Percentiles rank a stretch among this genome's conserved stretches.
Evolutionary conservation across 768 basidiomycete genomes (phyloP).

Genomic region (Suillus hirtellus): DNA sequence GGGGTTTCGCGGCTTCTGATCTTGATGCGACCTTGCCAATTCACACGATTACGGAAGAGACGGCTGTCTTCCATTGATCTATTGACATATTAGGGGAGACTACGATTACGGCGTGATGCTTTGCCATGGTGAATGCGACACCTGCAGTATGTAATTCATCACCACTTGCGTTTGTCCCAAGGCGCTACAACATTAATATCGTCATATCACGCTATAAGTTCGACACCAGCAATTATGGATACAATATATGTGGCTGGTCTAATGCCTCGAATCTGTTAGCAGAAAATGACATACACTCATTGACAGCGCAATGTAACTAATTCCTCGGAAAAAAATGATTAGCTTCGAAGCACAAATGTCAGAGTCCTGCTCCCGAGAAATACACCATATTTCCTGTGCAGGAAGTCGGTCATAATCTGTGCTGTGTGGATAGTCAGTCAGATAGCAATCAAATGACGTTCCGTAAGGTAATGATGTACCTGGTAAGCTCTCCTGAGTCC

Average conservation of each 20-base stretch:
- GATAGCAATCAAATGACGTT: background rate
- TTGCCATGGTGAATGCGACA: background rate
- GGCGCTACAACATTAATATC: background rate
- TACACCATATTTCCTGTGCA: background rate
- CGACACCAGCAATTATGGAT: background rate
- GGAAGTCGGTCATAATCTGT: background rate
- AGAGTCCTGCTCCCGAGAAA: background rate
- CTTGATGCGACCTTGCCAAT: background rate
- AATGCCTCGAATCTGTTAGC: background rate
- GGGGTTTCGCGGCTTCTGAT: background rate
- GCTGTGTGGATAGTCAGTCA: background rate
- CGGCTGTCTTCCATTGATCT: background rate
- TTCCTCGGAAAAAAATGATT: background rate
- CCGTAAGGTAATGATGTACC: conserved; percentile 20
- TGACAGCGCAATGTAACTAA: no score
- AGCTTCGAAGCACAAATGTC: background rate
- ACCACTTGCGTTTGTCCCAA: background rate
- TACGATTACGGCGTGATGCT: background rate
- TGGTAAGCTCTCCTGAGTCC: conserved; percentile 23
- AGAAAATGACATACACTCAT: background rate
- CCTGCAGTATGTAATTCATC: background rate
- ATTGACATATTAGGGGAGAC: background rate
- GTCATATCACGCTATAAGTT: background rate
- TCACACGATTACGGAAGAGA: conserved; percentile 1
- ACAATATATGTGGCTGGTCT: background rate